phyloP scores from a whole-genome alignment of 352 stramenopile genomes.

The Achlya hypogyna region DNA sequence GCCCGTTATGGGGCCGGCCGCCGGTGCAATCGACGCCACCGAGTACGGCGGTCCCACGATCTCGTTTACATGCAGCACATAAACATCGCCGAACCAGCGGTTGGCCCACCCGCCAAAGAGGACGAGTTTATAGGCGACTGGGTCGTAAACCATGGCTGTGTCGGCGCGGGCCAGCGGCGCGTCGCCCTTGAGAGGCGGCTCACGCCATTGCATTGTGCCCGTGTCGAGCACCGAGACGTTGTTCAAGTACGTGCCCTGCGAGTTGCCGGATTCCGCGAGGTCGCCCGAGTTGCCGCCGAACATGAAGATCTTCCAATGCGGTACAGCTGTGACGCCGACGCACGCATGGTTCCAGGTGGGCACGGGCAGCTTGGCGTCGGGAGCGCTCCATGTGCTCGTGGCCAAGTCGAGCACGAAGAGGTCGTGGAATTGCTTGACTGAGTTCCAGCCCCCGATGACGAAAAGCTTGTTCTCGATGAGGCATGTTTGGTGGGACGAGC shows the following conservation, averaged over 20 bases:
- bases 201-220: conserved; percentile 67
- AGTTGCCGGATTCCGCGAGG: conserved; percentile 74
- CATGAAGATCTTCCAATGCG: conserved; percentile 96
- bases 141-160: conserved; percentile 91
- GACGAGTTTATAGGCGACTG: conserved; percentile 81
- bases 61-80: conserved; percentile 89
- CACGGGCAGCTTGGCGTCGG: conserved; percentile 38
- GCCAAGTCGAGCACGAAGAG: conserved; percentile 89
- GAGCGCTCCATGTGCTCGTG: conserved; percentile 77
- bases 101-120: conserved; percentile 96
- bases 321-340: conserved; percentile 90
- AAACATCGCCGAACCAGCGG: conserved; percentile 90
- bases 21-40: conserved; percentile 84
- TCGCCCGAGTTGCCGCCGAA: conserved; percentile 96
- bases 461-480: conserved; percentile 87
- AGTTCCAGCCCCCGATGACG: conserved; percentile 95
- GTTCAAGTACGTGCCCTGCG: conserved; percentile 84
- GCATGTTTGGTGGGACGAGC: conserved; percentile 90
- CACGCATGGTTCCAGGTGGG: conserved; percentile 93
- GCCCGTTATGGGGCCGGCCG: conserved; percentile 92
- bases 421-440: conserved; percentile 93
- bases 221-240: conserved; percentile 90
- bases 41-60: conserved; percentile 95
- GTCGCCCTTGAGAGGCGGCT: conserved; percentile 55
- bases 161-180: conserved; percentile 86